phyloP scores from a whole-genome alignment of 1,284 basidiomycete genomes.

The Ganoderma lingzhi region DNA sequence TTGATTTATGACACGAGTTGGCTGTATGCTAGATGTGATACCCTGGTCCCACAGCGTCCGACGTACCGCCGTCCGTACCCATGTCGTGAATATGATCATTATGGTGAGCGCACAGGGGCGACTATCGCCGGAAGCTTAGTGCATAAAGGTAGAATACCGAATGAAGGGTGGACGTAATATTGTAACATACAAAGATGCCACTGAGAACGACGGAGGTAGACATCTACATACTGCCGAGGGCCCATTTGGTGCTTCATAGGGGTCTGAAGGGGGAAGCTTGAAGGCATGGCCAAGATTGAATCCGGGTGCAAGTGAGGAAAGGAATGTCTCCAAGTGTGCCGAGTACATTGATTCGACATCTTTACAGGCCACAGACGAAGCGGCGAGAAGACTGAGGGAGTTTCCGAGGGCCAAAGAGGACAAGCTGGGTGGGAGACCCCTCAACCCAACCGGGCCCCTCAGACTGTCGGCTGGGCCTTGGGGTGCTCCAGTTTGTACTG shows the following conservation, averaged over 20 bases:
- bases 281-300: not conserved
- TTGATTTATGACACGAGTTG: constrained; percentile 30
- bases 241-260: not conserved
- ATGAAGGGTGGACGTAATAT: constrained; percentile 2
- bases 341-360: not conserved
- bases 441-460: not conserved
- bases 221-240: not conserved
- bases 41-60: constrained; percentile 13
- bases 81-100: not conserved
- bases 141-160: not conserved
- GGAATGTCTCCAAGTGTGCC: constrained; percentile 4
- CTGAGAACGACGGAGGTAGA: constrained; percentile 8
- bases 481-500: not conserved
- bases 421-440: not conserved
- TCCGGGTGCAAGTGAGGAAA: not conserved
- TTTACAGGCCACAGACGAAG: not conserved
- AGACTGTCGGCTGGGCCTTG: not conserved
- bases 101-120: not conserved
- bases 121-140: not conserved
- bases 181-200: constrained; percentile 13
- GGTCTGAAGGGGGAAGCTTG: not conserved
- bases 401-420: not conserved
- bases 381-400: not conserved
- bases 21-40: constrained; percentile 34
- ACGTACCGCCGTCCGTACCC: no score